These are phyloP conservation scores for Blastobotrys robertii DNA, from an alignment of 805 yeast species.

Conservation along the genomic window DNA sequence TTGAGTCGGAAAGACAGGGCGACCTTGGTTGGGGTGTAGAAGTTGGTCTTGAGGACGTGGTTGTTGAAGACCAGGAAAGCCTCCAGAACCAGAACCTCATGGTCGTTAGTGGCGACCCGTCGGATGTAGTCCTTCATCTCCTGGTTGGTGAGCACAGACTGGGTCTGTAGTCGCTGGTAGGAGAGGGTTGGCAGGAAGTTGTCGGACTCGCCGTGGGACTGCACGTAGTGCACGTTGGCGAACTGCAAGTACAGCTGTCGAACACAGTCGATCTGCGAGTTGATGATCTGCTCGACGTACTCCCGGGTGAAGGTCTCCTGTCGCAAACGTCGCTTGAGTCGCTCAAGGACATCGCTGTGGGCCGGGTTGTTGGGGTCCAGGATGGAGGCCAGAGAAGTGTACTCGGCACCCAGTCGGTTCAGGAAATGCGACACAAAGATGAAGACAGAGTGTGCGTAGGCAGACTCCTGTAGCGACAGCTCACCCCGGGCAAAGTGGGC, in stretches of 20 bases:
- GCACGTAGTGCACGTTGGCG: conserved; percentile 81
- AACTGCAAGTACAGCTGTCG: conserved; percentile 81
- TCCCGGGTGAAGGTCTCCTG: conserved; percentile 88
- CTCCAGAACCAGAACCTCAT: conserved; percentile 68
- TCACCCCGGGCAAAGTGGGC: conserved; percentile 61
- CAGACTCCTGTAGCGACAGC: conserved; percentile 86
- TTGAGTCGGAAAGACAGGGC: conserved; percentile 88
- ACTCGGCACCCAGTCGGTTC: conserved; percentile 89
- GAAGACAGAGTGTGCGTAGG: conserved; percentile 89
- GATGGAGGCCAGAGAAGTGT: conserved; percentile 54
- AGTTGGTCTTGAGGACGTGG: conserved; percentile 84
- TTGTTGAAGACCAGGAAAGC: conserved; percentile 80
- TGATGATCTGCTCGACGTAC: conserved; percentile 68
- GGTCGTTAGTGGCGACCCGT: conserved; percentile 64
- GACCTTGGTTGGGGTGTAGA: conserved; percentile 86
- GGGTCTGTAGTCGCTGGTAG: conserved; percentile 72
- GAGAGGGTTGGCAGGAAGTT: conserved; percentile 52
- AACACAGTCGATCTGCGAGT: conserved; percentile 58
- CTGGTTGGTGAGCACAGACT: conserved; percentile 61
- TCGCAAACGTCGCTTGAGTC: conserved; percentile 80
- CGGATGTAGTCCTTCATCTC: conserved; percentile 63
- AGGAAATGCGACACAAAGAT: conserved; percentile 90
- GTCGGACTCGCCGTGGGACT: conserved; percentile 32
- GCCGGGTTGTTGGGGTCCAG: conserved; percentile 53
- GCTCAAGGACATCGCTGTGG: conserved; percentile 65